These are phyloP conservation scores for Carpinus fangiana DNA, from an alignment of 306 rosid genomes.

Conservation along the genomic window DNA sequence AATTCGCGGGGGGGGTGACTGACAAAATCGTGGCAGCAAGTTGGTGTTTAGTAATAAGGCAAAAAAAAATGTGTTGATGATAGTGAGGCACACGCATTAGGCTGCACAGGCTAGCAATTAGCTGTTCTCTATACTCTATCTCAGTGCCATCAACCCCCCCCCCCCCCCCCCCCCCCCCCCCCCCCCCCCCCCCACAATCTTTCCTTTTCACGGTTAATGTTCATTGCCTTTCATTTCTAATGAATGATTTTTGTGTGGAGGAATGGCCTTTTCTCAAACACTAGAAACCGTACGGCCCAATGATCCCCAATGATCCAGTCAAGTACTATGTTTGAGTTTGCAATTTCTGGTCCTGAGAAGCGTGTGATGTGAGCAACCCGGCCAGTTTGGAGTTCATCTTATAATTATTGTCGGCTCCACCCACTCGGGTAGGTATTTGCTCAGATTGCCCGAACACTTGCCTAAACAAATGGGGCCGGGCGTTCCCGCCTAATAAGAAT, in stretches of 20 bases:
- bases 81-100: conserved; percentile 23
- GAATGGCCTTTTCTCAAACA: not conserved
- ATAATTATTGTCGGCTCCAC: too few species aligned
- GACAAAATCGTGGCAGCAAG: conserved; percentile 19
- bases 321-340: not conserved
- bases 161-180: not conserved
- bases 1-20: conserved; percentile 48
- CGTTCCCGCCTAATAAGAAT: too few species aligned
- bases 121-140: not conserved
- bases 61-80: not conserved
- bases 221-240: not conserved
- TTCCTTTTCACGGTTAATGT: not conserved
- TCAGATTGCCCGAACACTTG: too few species aligned
- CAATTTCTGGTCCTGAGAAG: not conserved
- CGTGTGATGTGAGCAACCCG: not conserved
- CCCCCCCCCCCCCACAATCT: not conserved
- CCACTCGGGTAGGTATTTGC: too few species aligned
- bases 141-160: not conserved
- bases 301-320: not conserved
- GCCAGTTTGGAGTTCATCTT: too few species aligned
- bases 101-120: conserved; percentile 1
- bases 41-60: conserved; percentile 10
- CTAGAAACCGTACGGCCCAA: not conserved
- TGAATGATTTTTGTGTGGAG: not conserved
- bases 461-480: too few species aligned